Evolutionary conservation across 768 basidiomycete genomes (phyloP).

Genomic region (Porphyrellus cyaneotinctus): DNA sequence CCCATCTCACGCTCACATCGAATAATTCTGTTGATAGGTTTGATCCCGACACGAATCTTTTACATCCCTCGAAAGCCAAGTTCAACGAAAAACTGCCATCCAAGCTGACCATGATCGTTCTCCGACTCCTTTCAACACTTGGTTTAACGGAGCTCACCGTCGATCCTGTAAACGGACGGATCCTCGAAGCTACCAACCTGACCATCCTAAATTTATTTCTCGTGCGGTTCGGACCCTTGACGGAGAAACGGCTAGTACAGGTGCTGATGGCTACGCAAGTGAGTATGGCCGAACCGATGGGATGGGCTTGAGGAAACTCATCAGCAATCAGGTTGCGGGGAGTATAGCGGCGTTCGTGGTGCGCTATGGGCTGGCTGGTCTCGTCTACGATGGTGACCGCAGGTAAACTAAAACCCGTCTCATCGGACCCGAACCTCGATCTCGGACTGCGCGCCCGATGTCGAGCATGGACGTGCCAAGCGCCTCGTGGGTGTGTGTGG

Average conservation of each 20-base stretch:
- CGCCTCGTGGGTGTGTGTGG: not conserved
- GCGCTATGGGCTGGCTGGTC: conserved; percentile 83
- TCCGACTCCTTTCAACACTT: conserved; percentile 57
- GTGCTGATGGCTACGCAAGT: conserved; percentile 75
- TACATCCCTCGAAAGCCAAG: conserved; percentile 68
- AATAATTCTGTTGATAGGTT: conserved; percentile 45
- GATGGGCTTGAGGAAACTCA: conserved; percentile 4
- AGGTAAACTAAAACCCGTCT: conserved; percentile 43
- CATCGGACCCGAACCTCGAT: not conserved
- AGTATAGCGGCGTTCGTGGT: conserved; percentile 81
- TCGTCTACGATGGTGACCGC: conserved; percentile 91
- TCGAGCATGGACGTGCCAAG: not conserved
- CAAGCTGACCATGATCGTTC: conserved; percentile 46
- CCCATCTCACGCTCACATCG: not conserved
- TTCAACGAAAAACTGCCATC: conserved; percentile 57
- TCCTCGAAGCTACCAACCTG: conserved; percentile 78
- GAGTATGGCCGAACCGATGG: conserved; percentile 6
- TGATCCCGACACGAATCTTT: conserved; percentile 66
- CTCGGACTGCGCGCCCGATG: not conserved
- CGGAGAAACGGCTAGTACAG: conserved; percentile 74
- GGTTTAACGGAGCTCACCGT: conserved; percentile 63
- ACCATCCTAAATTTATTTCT: conserved; percentile 89
- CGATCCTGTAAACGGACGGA: conserved; percentile 50
- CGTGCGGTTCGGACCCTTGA: conserved; percentile 77
- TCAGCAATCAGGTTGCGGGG: conserved; percentile 52